These are phyloP conservation scores for Kwoniella europaea DNA, from an alignment of 768 basidiomycete genomes.

Conservation along the genomic window DNA sequence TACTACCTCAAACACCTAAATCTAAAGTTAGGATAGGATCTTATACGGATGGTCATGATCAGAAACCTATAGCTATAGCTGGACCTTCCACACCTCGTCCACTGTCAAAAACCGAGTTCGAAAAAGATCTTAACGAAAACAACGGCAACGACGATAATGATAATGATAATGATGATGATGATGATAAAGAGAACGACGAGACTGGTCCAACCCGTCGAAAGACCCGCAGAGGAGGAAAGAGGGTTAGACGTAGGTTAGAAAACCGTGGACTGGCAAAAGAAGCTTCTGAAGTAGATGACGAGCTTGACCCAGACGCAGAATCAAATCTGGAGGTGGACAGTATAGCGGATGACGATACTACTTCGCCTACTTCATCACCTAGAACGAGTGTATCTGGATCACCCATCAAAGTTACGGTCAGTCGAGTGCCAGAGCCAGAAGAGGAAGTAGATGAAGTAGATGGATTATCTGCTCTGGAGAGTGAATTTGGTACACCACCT, in stretches of 20 bases:
- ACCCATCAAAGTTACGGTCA: not conserved
- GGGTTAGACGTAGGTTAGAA: conserved; percentile 18
- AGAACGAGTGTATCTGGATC: conserved; percentile 5
- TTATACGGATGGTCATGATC: not conserved
- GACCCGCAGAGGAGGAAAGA: conserved; percentile 22
- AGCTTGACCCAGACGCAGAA: too few relatives aligned
- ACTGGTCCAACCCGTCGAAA: not conserved
- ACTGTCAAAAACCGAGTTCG: not conserved
- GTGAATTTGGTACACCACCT: conserved; percentile 15
- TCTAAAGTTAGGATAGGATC: not conserved
- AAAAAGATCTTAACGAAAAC: too few relatives aligned
- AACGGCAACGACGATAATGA: not conserved
- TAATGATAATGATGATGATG: not conserved
- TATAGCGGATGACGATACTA: conserved; percentile 16
- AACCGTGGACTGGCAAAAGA: not conserved
- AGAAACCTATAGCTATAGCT: not conserved
- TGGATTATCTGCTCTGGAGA: conserved; percentile 21
- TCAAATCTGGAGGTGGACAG: not conserved
- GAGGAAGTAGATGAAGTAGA: conserved; percentile 34
- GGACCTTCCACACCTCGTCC: conserved; percentile 8
- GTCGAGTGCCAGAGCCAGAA: not conserved
- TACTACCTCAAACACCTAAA: not conserved
- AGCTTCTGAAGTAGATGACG: conserved; percentile 12
- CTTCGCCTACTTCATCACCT: conserved; percentile 16
- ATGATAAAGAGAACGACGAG: conserved; percentile 14